Conservation (phyloP, 331 rosid species). For the Malus hybrid region DNA sequence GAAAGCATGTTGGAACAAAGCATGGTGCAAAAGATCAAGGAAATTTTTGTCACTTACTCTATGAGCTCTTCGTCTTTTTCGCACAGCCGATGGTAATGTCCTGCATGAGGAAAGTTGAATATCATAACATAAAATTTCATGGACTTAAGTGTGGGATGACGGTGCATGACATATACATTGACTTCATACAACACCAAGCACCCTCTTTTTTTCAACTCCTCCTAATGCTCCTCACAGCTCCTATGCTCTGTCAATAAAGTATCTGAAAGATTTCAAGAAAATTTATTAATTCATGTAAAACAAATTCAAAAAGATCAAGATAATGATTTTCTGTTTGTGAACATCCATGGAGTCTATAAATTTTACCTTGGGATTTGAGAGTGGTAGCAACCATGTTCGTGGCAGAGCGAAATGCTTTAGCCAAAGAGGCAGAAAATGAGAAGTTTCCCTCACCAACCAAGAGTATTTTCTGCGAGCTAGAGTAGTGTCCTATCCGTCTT, state of each 20-base stretch:
- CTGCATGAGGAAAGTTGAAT: conserved; percentile 39
- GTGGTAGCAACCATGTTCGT: conserved; percentile 31
- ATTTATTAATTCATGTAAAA: background rate
- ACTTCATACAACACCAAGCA: conserved; percentile 23
- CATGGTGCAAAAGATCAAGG: background rate
- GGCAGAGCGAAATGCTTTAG: conserved; percentile 20
- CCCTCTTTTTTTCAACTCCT: conserved; percentile 7
- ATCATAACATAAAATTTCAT: conserved; percentile 18
- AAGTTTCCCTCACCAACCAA: conserved; percentile 39
- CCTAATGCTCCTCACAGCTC: background rate
- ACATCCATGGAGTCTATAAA: background rate
- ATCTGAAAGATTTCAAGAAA: background rate
- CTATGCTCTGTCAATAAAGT: background rate
- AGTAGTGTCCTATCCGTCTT: conserved; percentile 14
- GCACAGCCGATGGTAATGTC: conserved; percentile 6
- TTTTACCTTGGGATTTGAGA: conserved; percentile 12
- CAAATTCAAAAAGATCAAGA: background rate
- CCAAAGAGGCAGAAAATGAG: conserved; percentile 28
- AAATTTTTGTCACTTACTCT: background rate
- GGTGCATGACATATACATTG: conserved; percentile 19
- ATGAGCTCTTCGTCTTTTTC: background rate
- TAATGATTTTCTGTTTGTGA: background rate
- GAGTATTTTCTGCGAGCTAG: conserved; percentile 20
- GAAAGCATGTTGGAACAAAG: background rate
- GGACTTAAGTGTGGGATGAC: background rate